Evolutionary conservation across 2,329 filamentous ascomycete genomes (phyloP).

Genomic region (Drechmeria coniospora): DNA sequence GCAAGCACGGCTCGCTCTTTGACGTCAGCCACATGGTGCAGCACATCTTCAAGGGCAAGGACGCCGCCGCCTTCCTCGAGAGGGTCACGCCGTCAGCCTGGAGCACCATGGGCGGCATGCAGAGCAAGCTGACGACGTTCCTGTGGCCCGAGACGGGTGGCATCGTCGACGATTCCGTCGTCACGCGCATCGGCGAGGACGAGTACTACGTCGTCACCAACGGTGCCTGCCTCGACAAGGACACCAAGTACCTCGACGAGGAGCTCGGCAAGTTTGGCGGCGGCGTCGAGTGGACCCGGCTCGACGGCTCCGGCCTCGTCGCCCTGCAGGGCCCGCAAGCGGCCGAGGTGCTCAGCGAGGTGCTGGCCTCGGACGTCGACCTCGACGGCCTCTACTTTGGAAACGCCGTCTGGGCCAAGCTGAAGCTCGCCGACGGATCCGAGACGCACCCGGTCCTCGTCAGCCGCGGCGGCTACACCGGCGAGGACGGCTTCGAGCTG

Average conservation of each 20-base stretch:
- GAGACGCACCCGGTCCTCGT: slow-evolving; percentile 39
- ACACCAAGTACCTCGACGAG: slow-evolving; percentile 57
- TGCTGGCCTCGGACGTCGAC: slow-evolving; percentile 39
- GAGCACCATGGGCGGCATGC: slow-evolving; percentile 44
- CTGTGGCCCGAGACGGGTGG: slow-evolving; percentile 69
- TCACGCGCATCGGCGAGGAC: slow-evolving; percentile 62
- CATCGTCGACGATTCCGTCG: slow-evolving; percentile 87
- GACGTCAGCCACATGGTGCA: slow-evolving; percentile 97
- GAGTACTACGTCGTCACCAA: slow-evolving; percentile 92
- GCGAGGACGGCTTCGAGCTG: slow-evolving; percentile 96
- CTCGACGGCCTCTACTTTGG: slow-evolving; percentile 71
- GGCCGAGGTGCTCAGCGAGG: slow-evolving; percentile 48
- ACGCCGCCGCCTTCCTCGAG: slow-evolving; percentile 68
- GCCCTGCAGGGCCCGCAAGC: slow-evolving; percentile 80
- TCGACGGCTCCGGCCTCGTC: slow-evolving; percentile 62
- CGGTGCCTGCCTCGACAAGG: slow-evolving; percentile 80
- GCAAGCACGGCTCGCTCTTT: slow-evolving; percentile 76
- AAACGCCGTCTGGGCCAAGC: slow-evolving; percentile 47
- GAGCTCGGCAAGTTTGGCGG: slow-evolving; percentile 47
- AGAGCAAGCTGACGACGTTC: slow-evolving; percentile 71
- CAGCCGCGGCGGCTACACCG: slow-evolving; percentile 85
- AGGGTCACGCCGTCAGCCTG: slow-evolving; percentile 67
- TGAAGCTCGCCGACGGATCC: slow-evolving; percentile 42
- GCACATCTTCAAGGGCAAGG: slow-evolving; percentile 68
- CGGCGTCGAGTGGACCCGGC: slow-evolving; percentile 48